Evolutionary conservation across 768 basidiomycete genomes (phyloP).

Genomic region (Rhizopogon sp.): DNA sequence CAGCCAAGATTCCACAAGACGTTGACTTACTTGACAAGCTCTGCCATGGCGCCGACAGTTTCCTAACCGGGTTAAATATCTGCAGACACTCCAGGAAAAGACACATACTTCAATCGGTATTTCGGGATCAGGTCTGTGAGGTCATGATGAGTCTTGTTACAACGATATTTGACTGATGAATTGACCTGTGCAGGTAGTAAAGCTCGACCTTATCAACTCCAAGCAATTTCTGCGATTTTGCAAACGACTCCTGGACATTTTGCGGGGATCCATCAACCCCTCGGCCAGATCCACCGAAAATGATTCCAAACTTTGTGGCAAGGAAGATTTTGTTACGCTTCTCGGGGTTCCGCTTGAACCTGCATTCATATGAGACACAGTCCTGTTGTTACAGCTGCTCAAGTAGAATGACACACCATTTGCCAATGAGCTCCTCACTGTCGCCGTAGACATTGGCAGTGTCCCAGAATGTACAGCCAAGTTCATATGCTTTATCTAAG

Average conservation of each 20-base stretch:
- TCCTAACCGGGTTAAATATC: conserved; percentile 13
- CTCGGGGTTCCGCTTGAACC: conserved; percentile 40
- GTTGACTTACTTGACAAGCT: conserved; percentile 42
- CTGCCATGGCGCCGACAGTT: conserved; percentile 45
- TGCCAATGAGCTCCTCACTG: conserved; percentile 40
- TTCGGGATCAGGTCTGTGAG: conserved; percentile 32
- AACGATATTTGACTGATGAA: not conserved
- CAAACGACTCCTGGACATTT: conserved; percentile 33
- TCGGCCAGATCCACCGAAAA: conserved; percentile 16
- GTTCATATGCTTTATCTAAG: conserved; percentile 36
- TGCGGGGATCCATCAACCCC: conserved; percentile 34
- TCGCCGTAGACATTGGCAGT: conserved; percentile 39
- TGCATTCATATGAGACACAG: conserved; percentile 4
- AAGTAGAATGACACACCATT: conserved; percentile 26
- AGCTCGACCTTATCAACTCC: conserved; percentile 40
- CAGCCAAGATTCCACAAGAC: not conserved
- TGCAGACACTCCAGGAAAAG: not conserved
- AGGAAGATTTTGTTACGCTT: conserved; percentile 50
- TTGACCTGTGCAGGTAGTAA: conserved; percentile 40
- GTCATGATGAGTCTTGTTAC: not conserved
- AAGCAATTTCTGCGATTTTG: conserved; percentile 36
- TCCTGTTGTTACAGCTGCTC: not conserved
- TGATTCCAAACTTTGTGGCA: conserved; percentile 52
- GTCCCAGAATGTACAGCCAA: conserved; percentile 44
- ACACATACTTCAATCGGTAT: conserved; percentile 43